Conservation (phyloP, 2,329 filamentous ascomycete species). For the Monosporascus sp. region DNA sequence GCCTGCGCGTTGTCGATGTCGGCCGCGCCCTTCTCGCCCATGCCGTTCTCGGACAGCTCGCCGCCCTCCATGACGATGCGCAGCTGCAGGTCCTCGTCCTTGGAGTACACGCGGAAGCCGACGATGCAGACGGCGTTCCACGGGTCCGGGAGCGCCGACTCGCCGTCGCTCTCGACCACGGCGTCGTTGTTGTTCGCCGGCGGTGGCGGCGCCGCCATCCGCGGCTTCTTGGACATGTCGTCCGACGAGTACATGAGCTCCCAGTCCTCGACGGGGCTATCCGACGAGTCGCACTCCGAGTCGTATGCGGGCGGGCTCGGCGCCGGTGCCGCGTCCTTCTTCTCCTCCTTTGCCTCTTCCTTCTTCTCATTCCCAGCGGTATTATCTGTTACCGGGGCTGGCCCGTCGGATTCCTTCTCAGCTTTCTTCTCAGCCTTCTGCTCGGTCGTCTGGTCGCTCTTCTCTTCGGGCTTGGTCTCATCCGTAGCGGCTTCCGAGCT, state of each 20-base stretch:
- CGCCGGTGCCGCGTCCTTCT: constrained; percentile 13
- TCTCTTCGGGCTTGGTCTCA: background rate
- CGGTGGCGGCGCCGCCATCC: constrained; percentile 26
- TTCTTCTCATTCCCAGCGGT: constrained; percentile 1
- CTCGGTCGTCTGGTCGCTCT: background rate
- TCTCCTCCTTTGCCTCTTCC: constrained; percentile 5
- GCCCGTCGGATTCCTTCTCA: background rate
- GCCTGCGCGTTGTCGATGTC: constrained; percentile 54
- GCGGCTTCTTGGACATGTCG: constrained; percentile 50
- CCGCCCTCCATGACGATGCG: constrained; percentile 53
- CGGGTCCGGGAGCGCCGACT: constrained; percentile 34
- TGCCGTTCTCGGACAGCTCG: constrained; percentile 48
- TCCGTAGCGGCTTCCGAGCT: constrained; percentile 7
- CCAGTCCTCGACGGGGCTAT: constrained; percentile 56
- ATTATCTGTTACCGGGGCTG: background rate
- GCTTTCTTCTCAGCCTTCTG: background rate
- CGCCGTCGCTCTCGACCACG: constrained; percentile 32
- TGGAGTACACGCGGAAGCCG: constrained; percentile 36
- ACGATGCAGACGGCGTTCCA: constrained; percentile 40
- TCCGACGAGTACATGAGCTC: constrained; percentile 56
- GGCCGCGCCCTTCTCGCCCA: constrained; percentile 51
- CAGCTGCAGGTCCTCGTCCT: constrained; percentile 47
- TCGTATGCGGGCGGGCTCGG: constrained; percentile 28
- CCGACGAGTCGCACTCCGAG: constrained; percentile 52
- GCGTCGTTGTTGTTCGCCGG: constrained; percentile 19